Evolutionary conservation across 2,329 filamentous ascomycete genomes (phyloP).

Genomic region (Blumeriella jaapii): DNA sequence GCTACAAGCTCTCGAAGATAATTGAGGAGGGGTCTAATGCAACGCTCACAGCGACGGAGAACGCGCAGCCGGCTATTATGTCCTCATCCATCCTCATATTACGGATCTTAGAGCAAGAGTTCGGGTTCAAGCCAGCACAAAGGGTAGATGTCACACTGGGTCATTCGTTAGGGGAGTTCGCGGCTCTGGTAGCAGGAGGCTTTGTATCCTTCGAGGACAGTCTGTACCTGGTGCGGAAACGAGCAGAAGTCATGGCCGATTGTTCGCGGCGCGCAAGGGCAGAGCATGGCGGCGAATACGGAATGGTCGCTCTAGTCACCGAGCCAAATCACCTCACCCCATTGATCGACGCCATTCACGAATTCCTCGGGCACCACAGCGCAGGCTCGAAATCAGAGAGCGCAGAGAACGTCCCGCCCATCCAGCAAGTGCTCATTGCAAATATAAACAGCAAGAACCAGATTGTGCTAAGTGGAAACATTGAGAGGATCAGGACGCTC

Average conservation of each 20-base stretch:
- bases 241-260: constrained; percentile 73
- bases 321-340: constrained; percentile 63
- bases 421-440: constrained; percentile 79
- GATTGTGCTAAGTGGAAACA: constrained; percentile 83
- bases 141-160: constrained; percentile 75
- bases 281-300: constrained; percentile 67
- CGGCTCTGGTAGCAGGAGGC: constrained; percentile 75
- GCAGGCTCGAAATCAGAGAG: constrained; percentile 58
- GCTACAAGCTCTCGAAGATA: constrained; percentile 62
- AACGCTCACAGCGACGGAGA: constrained; percentile 67
- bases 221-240: constrained; percentile 60
- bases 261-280: constrained; percentile 57
- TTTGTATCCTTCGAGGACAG: constrained; percentile 71
- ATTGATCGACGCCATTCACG: constrained; percentile 63
- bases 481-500: constrained; percentile 70
- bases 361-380: constrained; percentile 62
- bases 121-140: constrained; percentile 59
- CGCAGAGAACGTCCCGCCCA: constrained; percentile 56
- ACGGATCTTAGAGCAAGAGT: constrained; percentile 75
- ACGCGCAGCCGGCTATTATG: constrained; percentile 94
- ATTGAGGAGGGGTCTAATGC: constrained; percentile 73
- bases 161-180: constrained; percentile 88
- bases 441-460: constrained; percentile 96
- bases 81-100: constrained; percentile 84
- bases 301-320: constrained; percentile 88